These are phyloP conservation scores for Syzygium aqueum DNA, from an alignment of 345 rosid genomes.

Conservation along the genomic window DNA sequence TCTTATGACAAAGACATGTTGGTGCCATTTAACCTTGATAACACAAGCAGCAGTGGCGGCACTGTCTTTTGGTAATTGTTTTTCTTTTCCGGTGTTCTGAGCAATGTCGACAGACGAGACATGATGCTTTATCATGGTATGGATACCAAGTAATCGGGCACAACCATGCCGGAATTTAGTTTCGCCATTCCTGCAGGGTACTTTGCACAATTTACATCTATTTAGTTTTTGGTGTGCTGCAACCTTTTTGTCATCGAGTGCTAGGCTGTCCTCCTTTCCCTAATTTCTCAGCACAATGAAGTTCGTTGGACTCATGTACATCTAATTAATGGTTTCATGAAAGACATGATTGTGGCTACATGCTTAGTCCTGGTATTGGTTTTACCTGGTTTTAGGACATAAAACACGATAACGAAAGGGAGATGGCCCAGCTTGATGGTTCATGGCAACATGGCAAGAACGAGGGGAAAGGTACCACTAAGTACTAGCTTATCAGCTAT, in stretches of 20 bases:
- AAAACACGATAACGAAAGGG: background rate
- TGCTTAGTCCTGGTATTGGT: background rate
- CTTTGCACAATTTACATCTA: background rate
- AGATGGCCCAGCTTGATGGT: background rate
- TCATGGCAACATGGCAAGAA: background rate
- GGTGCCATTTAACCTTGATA: background rate
- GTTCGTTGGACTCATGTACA: background rate
- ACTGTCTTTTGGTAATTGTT: background rate
- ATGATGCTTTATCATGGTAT: background rate
- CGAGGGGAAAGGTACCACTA: background rate
- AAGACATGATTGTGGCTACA: background rate
- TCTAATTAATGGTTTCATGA: background rate
- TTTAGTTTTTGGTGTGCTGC: background rate
- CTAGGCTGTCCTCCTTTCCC: background rate
- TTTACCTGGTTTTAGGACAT: background rate
- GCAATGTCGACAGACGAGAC: background rate
- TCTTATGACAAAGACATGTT: background rate
- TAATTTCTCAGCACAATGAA: background rate
- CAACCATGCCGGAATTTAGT: background rate
- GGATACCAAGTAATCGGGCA: background rate
- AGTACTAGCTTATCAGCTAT: background rate
- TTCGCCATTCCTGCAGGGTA: background rate
- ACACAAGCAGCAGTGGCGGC: background rate
- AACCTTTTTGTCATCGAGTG: background rate
- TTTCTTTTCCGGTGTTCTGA: background rate